Evolutionary conservation across 306 rosid species (phyloP).

Genomic region (Vigna nakashimae): DNA sequence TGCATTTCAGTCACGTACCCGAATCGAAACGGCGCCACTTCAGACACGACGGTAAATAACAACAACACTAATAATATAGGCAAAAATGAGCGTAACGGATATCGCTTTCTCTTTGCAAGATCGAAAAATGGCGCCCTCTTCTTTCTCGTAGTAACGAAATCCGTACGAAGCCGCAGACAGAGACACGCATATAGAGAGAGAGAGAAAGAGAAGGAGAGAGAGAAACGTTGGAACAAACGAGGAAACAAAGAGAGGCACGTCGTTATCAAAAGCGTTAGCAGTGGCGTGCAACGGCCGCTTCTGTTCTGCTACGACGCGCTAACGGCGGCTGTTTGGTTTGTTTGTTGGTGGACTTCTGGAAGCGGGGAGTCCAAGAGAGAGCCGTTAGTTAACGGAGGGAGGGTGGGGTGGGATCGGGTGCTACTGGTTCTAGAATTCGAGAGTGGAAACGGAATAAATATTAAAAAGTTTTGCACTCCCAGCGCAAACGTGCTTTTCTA

Average conservation of each 20-base stretch:
- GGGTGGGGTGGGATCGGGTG: conserved; percentile 25
- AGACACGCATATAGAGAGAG: conserved; percentile 37
- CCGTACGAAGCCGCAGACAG: conserved; percentile 53
- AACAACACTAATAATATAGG: not conserved
- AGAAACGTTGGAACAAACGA: conserved; percentile 12
- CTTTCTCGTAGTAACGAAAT: conserved; percentile 42
- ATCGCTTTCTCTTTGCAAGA: conserved; percentile 46
- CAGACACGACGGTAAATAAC: conserved; percentile 17
- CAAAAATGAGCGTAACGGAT: conserved; percentile 19
- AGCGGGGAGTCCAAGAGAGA: not conserved
- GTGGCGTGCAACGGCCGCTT: conserved; percentile 80
- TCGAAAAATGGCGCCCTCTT: conserved; percentile 46
- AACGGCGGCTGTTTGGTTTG: conserved; percentile 54
- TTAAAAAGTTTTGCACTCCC: not conserved
- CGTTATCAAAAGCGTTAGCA: conserved; percentile 57
- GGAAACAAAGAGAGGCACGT: conserved; percentile 45
- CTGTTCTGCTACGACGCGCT: conserved; percentile 40
- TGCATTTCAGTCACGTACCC: conserved; percentile 30
- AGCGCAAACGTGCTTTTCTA: not conserved
- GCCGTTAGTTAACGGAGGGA: conserved; percentile 46
- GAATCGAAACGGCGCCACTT: conserved; percentile 33
- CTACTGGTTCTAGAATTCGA: conserved; percentile 31
- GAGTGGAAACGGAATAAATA: conserved; percentile 16
- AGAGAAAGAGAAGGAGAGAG: not conserved
- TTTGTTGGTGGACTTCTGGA: conserved; percentile 26